Percentiles rank a stretch among this genome's conserved stretches.
These are phyloP conservation scores for Mycosphaerelloides madeirae DNA, from an alignment of 2,329 filamentous ascomycete genomes.

Conservation along the genomic window DNA sequence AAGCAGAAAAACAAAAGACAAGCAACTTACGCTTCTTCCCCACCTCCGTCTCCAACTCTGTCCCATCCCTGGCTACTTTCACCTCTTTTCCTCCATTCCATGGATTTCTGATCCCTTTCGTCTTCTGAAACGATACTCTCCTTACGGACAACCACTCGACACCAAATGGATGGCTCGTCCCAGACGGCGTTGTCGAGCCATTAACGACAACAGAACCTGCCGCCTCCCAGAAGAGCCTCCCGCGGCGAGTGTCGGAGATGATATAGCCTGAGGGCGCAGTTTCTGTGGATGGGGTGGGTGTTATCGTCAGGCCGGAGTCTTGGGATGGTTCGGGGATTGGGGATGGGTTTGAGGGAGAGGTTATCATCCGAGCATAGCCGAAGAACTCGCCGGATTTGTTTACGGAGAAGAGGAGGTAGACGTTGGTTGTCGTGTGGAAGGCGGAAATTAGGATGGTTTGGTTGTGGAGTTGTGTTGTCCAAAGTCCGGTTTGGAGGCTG, in stretches of 20 bases:
- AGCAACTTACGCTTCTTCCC: conserved; percentile 71
- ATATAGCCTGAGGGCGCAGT: conserved; percentile 76
- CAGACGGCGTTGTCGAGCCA: conserved; percentile 46
- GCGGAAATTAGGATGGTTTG: conserved; percentile 75
- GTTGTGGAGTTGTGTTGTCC: conserved; percentile 93
- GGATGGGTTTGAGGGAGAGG: conserved; percentile 58
- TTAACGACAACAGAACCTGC: conserved; percentile 46
- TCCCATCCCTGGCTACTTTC: conserved; percentile 92
- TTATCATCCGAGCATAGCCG: conserved; percentile 87
- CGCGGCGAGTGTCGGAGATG: conserved; percentile 83
- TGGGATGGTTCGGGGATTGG: neutral
- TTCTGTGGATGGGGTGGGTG: conserved; percentile 70
- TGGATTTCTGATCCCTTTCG: conserved; percentile 77
- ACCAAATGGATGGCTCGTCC: conserved; percentile 82
- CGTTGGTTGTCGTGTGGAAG: conserved; percentile 72
- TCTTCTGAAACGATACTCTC: conserved; percentile 80
- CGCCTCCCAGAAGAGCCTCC: conserved; percentile 94
- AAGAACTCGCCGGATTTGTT: conserved; percentile 98
- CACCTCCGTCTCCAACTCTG: conserved; percentile 78
- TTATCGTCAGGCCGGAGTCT: conserved; percentile 57
- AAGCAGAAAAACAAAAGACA: no score
- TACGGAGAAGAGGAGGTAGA: conserved; percentile 89
- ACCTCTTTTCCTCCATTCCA: conserved; percentile 95
- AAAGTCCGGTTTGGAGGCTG: conserved; percentile 77
- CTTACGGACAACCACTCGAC: conserved; percentile 84